Base-by-base conservation (phyloP, 73 alveolate species). In the Effrenium voratum region DNA sequence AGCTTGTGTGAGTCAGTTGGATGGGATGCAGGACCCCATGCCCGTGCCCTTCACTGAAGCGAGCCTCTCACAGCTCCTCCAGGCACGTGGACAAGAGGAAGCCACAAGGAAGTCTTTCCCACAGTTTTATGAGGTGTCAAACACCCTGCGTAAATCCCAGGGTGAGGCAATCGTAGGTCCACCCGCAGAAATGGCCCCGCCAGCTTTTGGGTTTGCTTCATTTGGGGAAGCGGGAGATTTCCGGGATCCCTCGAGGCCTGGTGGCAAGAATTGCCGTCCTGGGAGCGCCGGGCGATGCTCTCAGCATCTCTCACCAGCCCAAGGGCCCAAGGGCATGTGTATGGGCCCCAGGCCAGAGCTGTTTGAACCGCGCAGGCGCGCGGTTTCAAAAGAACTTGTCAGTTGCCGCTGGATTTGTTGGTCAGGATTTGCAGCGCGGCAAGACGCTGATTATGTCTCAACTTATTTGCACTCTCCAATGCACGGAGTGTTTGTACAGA, bases 181-280 rank as follows among this genome's bases (percentile, higher is more conserved):
- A n/a, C n/a, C n/a, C n/a, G n/a, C n/a, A n/a, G n/a, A n/a, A n/a
- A n/a, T n/a, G 63, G 26, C 63, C 63, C 63, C 63, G 63, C 63
- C 63, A 52, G 63, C 19, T 60, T 32, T 24, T 15, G 15, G 75
- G 3, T 24, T 15, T 15, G 40, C 4, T 32, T 10, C n/a, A 8
- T 36, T 36, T 60, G 15, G 75, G 30, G 36, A 4, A 4, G 5
- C 28, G 12, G 75, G 75, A 60, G 5, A 22, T 60, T 15, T 60
- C 40, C 50, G 50, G 34, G 3, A 73, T 12, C 44, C 47, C 22
- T 3, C 3, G 60, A 87, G 95, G 95, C 85, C 1, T 87, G 95
- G 95, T 87, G 95, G 95, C 95, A 87, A 87, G 95, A 87, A 49
- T 85, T 87, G 70, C 95, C 95, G 38, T 66, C 95, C 49, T 87